Conservation (phyloP, 805 yeast species). For the Starmera caribaea region DNA sequence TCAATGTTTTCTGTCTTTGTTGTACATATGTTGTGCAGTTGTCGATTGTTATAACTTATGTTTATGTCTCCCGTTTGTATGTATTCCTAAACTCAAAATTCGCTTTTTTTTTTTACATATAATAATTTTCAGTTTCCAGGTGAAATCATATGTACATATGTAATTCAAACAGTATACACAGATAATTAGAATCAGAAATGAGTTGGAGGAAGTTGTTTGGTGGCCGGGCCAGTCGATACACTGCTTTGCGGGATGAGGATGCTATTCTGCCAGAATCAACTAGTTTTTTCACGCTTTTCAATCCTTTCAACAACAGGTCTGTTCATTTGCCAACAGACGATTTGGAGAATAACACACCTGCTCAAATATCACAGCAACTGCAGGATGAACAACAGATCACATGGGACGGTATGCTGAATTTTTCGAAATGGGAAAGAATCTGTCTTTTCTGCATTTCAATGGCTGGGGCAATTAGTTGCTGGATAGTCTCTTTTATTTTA, state of each 20-base stretch:
- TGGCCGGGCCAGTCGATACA: background rate
- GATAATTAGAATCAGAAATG: background rate
- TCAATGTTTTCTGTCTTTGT: background rate
- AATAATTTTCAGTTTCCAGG: no score
- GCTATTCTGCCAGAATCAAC: background rate
- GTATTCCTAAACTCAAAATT: background rate
- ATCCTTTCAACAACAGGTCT: background rate
- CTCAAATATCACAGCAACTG: no score
- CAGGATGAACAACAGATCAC: background rate
- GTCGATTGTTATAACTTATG: background rate
- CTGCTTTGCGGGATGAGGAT: background rate
- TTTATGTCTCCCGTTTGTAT: background rate
- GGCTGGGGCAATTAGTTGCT: slow-evolving; percentile 12
- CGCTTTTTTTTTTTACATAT: no score
- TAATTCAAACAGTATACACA: background rate
- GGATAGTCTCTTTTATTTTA: slow-evolving; percentile 56
- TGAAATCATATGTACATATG: no score
- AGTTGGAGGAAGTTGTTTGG: background rate
- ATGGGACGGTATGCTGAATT: slow-evolving; percentile 1
- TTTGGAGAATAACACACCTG: background rate
- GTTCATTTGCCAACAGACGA: background rate
- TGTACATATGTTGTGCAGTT: no score
- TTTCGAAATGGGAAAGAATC: slow-evolving; percentile 9
- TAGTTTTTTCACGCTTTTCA: background rate
- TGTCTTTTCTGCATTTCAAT: slow-evolving; percentile 11